These are phyloP conservation scores for Rossbeevera mucosa DNA, from an alignment of 768 basidiomycete genomes.

Conservation along the genomic window DNA sequence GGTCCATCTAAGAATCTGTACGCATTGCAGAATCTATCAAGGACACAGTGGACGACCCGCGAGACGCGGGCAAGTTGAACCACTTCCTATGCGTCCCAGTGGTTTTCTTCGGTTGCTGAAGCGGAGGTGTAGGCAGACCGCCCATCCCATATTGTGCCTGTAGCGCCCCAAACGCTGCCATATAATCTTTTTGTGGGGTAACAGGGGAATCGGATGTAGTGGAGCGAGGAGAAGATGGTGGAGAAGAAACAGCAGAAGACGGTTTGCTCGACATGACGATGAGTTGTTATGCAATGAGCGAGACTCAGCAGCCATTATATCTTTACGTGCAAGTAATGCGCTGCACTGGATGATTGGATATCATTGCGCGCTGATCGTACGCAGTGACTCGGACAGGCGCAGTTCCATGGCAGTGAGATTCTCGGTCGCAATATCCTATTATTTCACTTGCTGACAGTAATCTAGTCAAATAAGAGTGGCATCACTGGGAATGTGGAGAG, in stretches of 20 bases:
- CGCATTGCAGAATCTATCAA: slow-evolving; percentile 1
- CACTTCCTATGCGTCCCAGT: slow-evolving; percentile 11
- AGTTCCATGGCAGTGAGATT: background rate
- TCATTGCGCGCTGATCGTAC: no score
- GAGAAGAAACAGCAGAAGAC: background rate
- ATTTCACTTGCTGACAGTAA: no score
- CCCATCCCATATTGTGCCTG: slow-evolving; percentile 21
- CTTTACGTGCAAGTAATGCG: no score
- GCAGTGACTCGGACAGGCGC: background rate
- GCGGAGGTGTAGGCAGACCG: background rate
- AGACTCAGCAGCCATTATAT: slow-evolving; percentile 3
- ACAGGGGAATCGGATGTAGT: slow-evolving; percentile 1
- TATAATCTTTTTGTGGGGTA: slow-evolving; percentile 22
- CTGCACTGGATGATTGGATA: background rate
- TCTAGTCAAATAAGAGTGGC: no score
- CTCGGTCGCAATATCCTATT: background rate
- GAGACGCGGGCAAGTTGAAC: slow-evolving; percentile 15
- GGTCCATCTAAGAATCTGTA: no score
- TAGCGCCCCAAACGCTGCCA: slow-evolving; percentile 20
- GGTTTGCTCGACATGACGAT: background rate
- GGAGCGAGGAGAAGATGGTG: background rate
- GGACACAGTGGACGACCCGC: slow-evolving; percentile 15
- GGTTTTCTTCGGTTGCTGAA: background rate
- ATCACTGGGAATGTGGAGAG: background rate
- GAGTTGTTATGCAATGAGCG: background rate